Conservation (phyloP, 2,329 filamentous ascomycete genomes). For the Talaromyces rugulosus region DNA sequence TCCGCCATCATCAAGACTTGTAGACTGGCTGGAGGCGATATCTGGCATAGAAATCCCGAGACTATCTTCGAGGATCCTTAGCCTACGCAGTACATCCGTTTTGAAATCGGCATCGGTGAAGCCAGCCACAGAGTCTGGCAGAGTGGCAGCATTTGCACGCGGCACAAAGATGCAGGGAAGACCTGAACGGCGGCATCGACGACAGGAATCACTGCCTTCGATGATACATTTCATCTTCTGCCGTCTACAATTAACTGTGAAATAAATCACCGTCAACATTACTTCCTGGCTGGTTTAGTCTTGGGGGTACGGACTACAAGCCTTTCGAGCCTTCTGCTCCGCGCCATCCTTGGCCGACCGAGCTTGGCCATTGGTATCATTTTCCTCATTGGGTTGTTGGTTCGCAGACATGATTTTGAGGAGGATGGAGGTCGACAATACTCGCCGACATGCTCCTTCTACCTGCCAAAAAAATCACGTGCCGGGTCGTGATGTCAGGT, state of each 20-base stretch:
- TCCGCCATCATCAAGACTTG: constrained; percentile 1
- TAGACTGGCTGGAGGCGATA: background rate
- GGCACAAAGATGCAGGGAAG: constrained; percentile 12
- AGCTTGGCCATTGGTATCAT: background rate
- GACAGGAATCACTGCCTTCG: constrained; percentile 2
- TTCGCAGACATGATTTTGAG: constrained; percentile 6
- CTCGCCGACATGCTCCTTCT: background rate
- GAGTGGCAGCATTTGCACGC: constrained; percentile 11
- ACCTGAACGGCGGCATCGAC: constrained; percentile 10
- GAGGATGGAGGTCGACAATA: background rate
- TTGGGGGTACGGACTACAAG: constrained; percentile 9
- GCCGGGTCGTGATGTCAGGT: background rate
- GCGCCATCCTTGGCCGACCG: constrained; percentile 4
- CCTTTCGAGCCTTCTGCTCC: constrained; percentile 13
- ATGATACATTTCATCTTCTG: constrained; percentile 13
- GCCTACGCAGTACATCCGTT: constrained; percentile 9
- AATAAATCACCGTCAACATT: background rate
- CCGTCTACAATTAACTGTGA: constrained; percentile 10
- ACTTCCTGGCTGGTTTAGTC: background rate
- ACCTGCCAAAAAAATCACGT: background rate
- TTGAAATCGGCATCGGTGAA: constrained; percentile 6
- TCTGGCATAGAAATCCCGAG: constrained; percentile 1
- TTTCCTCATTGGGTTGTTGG: constrained; percentile 3
- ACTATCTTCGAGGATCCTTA: constrained; percentile 7
- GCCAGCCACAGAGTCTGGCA: constrained; percentile 1